A percentile compares a stretch with the other conserved stretches of the same genome.
These are phyloP conservation scores for Hebeloma cylindrosporum DNA, from an alignment of 768 basidiomycete genomes.

Conservation along the genomic window DNA sequence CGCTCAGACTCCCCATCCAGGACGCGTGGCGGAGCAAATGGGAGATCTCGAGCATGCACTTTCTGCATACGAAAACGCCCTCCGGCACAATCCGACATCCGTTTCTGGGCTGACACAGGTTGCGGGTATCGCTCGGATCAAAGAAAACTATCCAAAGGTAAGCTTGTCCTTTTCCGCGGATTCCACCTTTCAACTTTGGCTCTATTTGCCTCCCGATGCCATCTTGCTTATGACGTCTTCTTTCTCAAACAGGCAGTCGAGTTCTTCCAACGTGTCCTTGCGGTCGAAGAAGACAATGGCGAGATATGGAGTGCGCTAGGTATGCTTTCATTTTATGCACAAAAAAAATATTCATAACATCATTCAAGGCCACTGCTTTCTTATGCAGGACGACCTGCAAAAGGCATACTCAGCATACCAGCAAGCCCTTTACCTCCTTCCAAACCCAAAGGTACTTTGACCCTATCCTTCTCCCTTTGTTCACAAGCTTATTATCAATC, in stretches of 20 bases:
- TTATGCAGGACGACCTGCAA: constrained; percentile 99
- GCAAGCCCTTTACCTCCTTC: constrained; percentile 93
- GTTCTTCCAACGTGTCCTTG: constrained; percentile 91
- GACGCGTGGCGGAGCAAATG: constrained; percentile 94
- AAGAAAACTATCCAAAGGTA: constrained; percentile 96
- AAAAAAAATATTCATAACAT: constrained; percentile 17
- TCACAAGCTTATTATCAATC: constrained; percentile 9
- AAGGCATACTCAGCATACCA: constrained; percentile 99
- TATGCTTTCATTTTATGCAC: constrained; percentile 29
- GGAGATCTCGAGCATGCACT: constrained; percentile 90
- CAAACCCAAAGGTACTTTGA: constrained; percentile 80
- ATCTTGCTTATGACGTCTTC: constrained; percentile 40
- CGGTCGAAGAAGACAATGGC: constrained; percentile 92
- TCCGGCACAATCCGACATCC: constrained; percentile 93
- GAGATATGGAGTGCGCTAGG: constrained; percentile 98
- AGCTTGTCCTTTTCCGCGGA: constrained; percentile 41
- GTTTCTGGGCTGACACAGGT: constrained; percentile 90
- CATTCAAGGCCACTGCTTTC: constrained; percentile 84
- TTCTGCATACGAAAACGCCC: constrained; percentile 90
- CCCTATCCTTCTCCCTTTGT: constrained; percentile 14
- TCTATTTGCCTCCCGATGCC: constrained; percentile 31
- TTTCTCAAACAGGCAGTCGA: constrained; percentile 78
- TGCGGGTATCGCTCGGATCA: constrained; percentile 94
- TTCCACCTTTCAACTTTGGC: constrained; percentile 31
- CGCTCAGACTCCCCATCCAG: constrained; percentile 42